Base-by-base conservation (phyloP, 805 yeast genomes). In the Priceomyces medius region DNA sequence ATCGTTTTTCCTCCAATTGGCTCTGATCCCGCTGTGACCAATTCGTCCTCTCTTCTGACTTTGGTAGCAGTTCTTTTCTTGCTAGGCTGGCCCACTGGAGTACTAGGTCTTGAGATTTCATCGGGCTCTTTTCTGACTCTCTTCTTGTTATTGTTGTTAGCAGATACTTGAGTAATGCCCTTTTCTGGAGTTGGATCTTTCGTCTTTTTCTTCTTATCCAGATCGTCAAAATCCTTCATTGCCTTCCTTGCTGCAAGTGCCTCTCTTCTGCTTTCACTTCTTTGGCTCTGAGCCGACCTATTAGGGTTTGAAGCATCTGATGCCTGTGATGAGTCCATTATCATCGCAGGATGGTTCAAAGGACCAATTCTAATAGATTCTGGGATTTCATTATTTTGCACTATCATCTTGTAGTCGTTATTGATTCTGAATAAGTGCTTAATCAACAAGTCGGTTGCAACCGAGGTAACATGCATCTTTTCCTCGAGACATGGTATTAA, bases 381-480 rank as follows among this genome's bases (percentile, higher is more conserved):
- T 1, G 98, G 97, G 20, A 93, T 82, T 64, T 93, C 99, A 53
- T 77, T 71, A 53, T 81, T 80, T 42, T 76, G 68, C 35, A 84
- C 65, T 19, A 91, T 85, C 36, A 83, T 69, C 36, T 85, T 85
- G 67, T 80, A 90, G 56, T 87, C 95, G 50, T 84, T 79, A 56
- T 90, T 86, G 48, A 93, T 74, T 38, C 97, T 73, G 38, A 72
- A 74, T 41, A 88, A 65, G 54, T 88, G 85, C 44, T 82, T 79
- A 21, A 74, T 66, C 35, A 89, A 74, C 9, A 83, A 75, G 52
- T 90, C 97, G 21, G 87, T 76, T 17, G 97, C 97, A 29, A 88
- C 83, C 1, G 91, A 83, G 3, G 97, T 91, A 31, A 93, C 97
- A 61, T 91, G 97, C 95, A 93, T 88, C 64, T 93, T 93, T 60